Base-by-base conservation (phyloP, 148 eudicot genomes). In the Fagopyrum esculentum region DNA sequence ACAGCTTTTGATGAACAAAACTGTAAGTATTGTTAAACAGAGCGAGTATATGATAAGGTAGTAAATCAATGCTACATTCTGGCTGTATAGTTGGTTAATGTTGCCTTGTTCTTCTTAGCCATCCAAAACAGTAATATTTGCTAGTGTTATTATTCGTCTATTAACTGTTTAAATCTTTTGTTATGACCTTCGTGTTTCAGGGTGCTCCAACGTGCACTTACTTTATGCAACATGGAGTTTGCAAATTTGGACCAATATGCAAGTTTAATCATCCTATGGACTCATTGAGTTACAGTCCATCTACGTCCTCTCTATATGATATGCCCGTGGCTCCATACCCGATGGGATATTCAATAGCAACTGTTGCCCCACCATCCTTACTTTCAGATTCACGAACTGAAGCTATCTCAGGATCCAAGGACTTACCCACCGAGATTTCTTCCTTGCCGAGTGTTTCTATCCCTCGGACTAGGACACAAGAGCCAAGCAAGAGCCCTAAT, bases 301-400 rank as follows among this genome's bases (percentile, higher is more conserved):
- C 98, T 46, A 84, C 97, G 74, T 95, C 98, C 57, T 92, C 97
- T 64, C 96, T 92, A n/a, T 82, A 96, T 76, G 98, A 95, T 76
- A 95, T 92, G 92, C 93, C 98, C 0, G 93, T 95, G 69, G 93
- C 93, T 78, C 97, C 98, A 54, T 94, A 90, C 47, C 97, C 96
- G 1, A 89, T 90, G 64, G 96, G 96, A 77, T 86, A 90, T 59
- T 81, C 93, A 16, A 72, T 77, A 46, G 91, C 86, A 35, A 86
- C 93, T 45, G 82, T 88, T 19, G 98, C 97, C 44, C 93, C 97
- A 48, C 90, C 93, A 47, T 92, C 96, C 45, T 92, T 93, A 6
- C 90, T 92, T 19, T 86, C 97, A 17, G 92, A 95, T 69, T 75
- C 89, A 72, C 88, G 84, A 81, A 79, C 9, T 59, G 64, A 59